Percentiles rank a stretch among this genome's conserved stretches.
These are phyloP conservation scores for Termitomyces bulborhizus DNA, from an alignment of 768 basidiomycete genomes.

Conservation along the genomic window DNA sequence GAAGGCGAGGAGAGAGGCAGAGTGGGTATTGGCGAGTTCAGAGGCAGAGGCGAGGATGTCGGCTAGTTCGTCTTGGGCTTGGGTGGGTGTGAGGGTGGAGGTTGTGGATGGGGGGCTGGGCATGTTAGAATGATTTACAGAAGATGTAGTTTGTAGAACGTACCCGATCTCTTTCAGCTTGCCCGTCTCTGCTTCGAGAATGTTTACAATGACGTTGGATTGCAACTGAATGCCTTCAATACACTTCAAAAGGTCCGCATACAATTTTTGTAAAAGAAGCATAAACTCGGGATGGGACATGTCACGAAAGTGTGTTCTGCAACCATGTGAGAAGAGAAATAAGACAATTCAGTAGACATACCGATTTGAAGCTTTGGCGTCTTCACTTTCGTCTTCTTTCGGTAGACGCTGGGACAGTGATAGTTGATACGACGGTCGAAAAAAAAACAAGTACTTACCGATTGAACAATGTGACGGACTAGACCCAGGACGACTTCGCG, in stretches of 20 bases:
- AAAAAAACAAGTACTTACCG: no score
- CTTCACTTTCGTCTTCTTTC: no score
- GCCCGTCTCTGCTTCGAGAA: constrained; percentile 37
- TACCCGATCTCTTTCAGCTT: constrained; percentile 1
- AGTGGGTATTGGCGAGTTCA: constrained; percentile 80
- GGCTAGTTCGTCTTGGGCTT: constrained; percentile 56
- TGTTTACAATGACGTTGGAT: constrained; percentile 46
- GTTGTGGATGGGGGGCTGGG: neutral
- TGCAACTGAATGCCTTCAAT: constrained; percentile 66
- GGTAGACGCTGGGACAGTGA: no score
- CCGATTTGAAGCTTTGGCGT: no score
- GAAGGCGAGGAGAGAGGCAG: constrained; percentile 69
- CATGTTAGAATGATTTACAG: neutral
- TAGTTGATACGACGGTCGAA: no score
- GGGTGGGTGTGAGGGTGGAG: neutral
- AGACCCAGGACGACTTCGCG: no score
- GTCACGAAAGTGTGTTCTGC: no score
- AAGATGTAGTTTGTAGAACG: neutral
- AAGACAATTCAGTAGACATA: no score
- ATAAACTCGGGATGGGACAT: constrained; percentile 71
- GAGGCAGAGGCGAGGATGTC: constrained; percentile 77
- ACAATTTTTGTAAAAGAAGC: constrained; percentile 53
- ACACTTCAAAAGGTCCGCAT: constrained; percentile 53
- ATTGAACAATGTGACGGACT: no score
- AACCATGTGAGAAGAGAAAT: no score